These are phyloP conservation scores for Dryadomyces sulphureus DNA, from an alignment of 2,329 filamentous ascomycete species.

Conservation along the genomic window DNA sequence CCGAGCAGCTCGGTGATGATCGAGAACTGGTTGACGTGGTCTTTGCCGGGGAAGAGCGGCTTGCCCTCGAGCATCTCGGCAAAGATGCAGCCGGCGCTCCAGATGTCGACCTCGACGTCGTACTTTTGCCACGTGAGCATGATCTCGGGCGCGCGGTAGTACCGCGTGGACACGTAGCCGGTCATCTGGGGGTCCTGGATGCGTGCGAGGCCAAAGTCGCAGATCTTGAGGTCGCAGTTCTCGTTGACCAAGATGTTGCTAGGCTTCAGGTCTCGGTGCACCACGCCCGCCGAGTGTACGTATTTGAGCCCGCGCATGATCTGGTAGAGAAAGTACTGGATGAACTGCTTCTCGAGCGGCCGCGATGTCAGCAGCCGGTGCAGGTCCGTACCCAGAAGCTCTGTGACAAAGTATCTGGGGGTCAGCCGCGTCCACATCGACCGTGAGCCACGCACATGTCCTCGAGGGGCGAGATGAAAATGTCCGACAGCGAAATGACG, in stretches of 20 bases:
- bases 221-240: slow-evolving; percentile 99
- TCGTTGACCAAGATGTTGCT: slow-evolving; percentile 99
- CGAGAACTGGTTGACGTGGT: slow-evolving; percentile 98
- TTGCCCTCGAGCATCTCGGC: slow-evolving; percentile 99
- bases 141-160: slow-evolving; percentile 97
- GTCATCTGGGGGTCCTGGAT: slow-evolving; percentile 99
- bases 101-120: slow-evolving; percentile 97
- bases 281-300: slow-evolving; percentile 94
- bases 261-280: slow-evolving; percentile 93
- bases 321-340: slow-evolving; percentile 99
- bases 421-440: background rate
- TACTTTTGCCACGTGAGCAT: slow-evolving; percentile 99
- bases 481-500: slow-evolving; percentile 96
- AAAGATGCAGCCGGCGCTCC: slow-evolving; percentile 98
- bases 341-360: slow-evolving; percentile 97
- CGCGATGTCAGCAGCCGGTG: slow-evolving; percentile 89
- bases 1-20: slow-evolving; percentile 97
- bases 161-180: slow-evolving; percentile 94
- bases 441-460: slow-evolving; percentile 69
- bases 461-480: slow-evolving; percentile 97
- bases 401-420: slow-evolving; percentile 86
- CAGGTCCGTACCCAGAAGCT: slow-evolving; percentile 90
- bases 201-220: slow-evolving; percentile 92
- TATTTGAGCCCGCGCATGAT: slow-evolving; percentile 98
- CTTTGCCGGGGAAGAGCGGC: slow-evolving; percentile 94